Evolutionary conservation across 164 flowering plant species (phyloP).

Genomic region (Hamamelis virginiana): DNA sequence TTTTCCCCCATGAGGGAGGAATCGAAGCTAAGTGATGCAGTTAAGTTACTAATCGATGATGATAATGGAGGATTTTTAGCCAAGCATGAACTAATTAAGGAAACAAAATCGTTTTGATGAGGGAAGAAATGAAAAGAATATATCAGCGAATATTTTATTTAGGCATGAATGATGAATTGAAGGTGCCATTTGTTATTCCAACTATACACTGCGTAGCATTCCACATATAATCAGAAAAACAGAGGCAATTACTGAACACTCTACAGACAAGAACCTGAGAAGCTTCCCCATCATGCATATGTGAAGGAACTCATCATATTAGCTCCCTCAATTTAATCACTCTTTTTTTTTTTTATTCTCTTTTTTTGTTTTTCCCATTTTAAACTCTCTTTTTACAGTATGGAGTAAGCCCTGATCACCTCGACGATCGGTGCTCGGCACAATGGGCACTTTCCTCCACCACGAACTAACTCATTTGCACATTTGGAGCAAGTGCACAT

Average conservation of each 20-base stretch:
- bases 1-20: too few species aligned
- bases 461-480: constrained; percentile 79
- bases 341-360: constrained; percentile 5
- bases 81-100: too few species aligned
- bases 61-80: too few species aligned
- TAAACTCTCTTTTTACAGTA: constrained; percentile 49
- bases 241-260: constrained; percentile 19
- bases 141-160: constrained; percentile 25
- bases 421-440: constrained; percentile 94
- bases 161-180: constrained; percentile 34
- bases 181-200: constrained; percentile 31
- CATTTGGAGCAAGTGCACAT: constrained; percentile 97
- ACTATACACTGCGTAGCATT: constrained; percentile 27
- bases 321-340: constrained; percentile 10
- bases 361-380: background rate
- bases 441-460: constrained; percentile 92
- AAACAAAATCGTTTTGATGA: too few species aligned
- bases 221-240: constrained; percentile 34
- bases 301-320: background rate
- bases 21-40: too few species aligned
- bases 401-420: constrained; percentile 88
- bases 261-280: constrained; percentile 20
- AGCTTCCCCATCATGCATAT: constrained; percentile 16
- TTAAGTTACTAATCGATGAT: too few species aligned
- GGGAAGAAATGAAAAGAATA: constrained; percentile 14